Conservation (phyloP, 1,139 yeast species). For the Petasospora fabianii region DNA sequence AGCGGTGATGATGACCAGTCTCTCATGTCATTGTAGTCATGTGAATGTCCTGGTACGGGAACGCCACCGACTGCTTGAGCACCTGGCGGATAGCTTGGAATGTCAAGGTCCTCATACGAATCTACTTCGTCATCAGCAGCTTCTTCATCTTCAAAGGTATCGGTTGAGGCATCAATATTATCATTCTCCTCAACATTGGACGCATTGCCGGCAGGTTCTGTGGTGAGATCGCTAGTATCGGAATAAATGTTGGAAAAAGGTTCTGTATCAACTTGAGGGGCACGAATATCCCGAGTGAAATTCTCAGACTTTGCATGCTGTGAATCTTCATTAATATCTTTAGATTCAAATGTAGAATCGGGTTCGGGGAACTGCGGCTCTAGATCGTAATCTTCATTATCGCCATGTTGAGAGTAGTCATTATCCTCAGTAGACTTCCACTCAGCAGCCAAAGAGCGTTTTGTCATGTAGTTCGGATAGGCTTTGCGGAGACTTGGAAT, state of each 20-base stretch:
- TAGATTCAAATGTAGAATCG: no score
- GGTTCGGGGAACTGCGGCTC: no score
- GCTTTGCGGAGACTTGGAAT: not conserved
- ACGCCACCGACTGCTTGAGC: no score
- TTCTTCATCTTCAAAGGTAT: not conserved
- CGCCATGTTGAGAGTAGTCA: not conserved
- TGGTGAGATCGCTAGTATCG: no score
- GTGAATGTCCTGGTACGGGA: no score
- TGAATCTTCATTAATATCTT: no score
- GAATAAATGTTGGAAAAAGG: no score
- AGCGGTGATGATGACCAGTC: not conserved
- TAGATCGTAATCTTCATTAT: slow-evolving; percentile 1
- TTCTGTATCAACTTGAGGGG: no score
- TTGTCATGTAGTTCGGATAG: not conserved
- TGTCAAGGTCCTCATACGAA: not conserved
- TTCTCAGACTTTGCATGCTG: no score
- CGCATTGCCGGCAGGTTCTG: no score
- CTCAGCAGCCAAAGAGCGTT: not conserved
- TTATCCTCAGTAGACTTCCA: slow-evolving; percentile 1
- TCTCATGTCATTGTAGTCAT: not conserved
- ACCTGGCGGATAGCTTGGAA: not conserved
- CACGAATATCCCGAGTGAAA: no score
- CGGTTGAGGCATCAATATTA: not conserved
- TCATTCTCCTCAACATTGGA: no score
- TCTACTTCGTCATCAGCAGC: not conserved